These are phyloP conservation scores for Monosporozyma unispora DNA, from an alignment of 805 yeast species.

Conservation along the genomic window DNA sequence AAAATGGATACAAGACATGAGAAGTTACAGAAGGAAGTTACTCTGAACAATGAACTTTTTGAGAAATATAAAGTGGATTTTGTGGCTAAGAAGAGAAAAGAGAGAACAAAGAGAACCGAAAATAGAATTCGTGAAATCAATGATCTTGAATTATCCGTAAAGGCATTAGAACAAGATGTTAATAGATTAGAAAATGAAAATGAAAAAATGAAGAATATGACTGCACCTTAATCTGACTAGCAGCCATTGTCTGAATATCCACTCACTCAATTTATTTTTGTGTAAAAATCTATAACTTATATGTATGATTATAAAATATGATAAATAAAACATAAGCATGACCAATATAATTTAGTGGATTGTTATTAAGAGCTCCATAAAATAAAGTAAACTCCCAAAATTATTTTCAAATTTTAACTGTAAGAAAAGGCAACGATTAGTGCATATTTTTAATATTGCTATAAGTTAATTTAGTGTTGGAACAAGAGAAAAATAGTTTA, in stretches of 20 bases:
- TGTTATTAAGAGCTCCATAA: too few relatives aligned
- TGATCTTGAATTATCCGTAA: slow-evolving; percentile 24
- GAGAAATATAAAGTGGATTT: slow-evolving; percentile 19
- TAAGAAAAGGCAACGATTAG: too few relatives aligned
- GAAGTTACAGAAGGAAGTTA: slow-evolving; percentile 21
- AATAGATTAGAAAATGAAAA: slow-evolving; percentile 26
- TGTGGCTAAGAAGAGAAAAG: slow-evolving; percentile 13
- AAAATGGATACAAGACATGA: slow-evolving; percentile 15
- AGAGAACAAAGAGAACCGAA: slow-evolving; percentile 19
- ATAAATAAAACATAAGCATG: not conserved
- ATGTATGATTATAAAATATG: not conserved
- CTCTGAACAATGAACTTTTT: slow-evolving; percentile 16
- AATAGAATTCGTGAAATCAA: slow-evolving; percentile 20
- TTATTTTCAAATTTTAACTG: too few relatives aligned
- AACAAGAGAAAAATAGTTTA: too few relatives aligned
- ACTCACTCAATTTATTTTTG: too few relatives aligned
- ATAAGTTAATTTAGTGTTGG: too few relatives aligned
- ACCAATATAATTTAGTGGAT: too few relatives aligned
- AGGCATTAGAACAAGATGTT: slow-evolving; percentile 29
- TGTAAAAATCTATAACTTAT: not conserved
- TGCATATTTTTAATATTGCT: too few relatives aligned
- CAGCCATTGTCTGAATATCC: too few relatives aligned
- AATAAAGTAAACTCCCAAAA: too few relatives aligned
- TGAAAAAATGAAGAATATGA: slow-evolving; percentile 11
- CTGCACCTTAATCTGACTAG: not conserved